These are phyloP conservation scores for Noccaea caerulescens DNA, from an alignment of 345 rosid species.

Conservation along the genomic window DNA sequence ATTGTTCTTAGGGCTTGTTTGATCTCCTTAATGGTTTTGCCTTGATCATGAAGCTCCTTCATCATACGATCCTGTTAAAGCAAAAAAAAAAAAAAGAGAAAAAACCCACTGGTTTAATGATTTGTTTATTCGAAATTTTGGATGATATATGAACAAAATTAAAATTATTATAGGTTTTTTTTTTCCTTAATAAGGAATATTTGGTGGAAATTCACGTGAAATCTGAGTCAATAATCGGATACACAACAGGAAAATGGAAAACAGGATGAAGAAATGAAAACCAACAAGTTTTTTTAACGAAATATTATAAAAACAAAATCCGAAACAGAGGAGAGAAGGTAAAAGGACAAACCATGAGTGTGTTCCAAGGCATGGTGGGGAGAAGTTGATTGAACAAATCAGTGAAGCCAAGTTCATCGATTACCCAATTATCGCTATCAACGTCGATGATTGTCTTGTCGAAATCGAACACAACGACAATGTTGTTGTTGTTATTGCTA, in stretches of 20 bases:
- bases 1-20: constrained; percentile 52
- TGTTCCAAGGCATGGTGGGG: constrained; percentile 91
- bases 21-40: constrained; percentile 66
- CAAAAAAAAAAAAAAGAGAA: too few species aligned
- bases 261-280: not conserved
- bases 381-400: constrained; percentile 81
- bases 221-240: not conserved
- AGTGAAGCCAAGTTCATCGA: constrained; percentile 76
- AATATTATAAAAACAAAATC: not conserved
- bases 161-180: not conserved
- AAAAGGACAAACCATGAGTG: constrained; percentile 64
- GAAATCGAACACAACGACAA: constrained; percentile 74
- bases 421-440: constrained; percentile 88
- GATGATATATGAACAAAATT: not conserved
- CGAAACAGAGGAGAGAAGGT: constrained; percentile 23
- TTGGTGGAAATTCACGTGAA: not conserved
- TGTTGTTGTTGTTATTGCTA: constrained; percentile 39
- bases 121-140: not conserved
- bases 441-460: constrained; percentile 85
- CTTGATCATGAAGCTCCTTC: constrained; percentile 68
- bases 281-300: not conserved
- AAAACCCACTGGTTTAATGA: too few species aligned
- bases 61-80: constrained; percentile 71
- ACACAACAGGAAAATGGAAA: too few species aligned
- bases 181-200: not conserved